Conservation (phyloP, 2,329 filamentous ascomycete species). For the Monilinia fructicola region DNA sequence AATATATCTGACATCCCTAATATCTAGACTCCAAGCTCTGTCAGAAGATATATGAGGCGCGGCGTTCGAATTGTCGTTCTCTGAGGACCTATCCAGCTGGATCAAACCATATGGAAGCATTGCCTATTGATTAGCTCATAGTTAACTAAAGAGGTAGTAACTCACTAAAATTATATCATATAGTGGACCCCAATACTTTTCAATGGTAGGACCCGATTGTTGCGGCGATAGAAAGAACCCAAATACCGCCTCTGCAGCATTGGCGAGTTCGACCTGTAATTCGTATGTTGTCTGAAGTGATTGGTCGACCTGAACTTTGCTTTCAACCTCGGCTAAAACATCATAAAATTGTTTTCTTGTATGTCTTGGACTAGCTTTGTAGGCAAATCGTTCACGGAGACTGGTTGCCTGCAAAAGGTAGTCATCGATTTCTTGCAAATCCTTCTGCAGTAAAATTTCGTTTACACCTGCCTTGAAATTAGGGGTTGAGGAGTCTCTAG, state of each 20-base stretch:
- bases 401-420: constrained; percentile 10
- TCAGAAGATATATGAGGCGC: neutral
- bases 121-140: constrained; percentile 7
- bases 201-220: constrained; percentile 43
- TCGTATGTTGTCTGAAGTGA: constrained; percentile 32
- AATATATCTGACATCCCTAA: neutral
- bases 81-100: neutral
- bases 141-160: neutral
- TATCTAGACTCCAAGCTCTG: neutral
- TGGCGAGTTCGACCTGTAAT: constrained; percentile 44
- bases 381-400: neutral
- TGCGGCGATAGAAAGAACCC: constrained; percentile 46
- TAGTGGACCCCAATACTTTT: constrained; percentile 49
- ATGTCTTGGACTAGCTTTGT: constrained; percentile 3
- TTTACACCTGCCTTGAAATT: neutral
- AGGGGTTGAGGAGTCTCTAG: neutral
- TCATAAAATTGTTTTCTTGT: constrained; percentile 8
- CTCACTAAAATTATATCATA: constrained; percentile 39
- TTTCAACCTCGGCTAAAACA: constrained; percentile 17
- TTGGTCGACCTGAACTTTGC: constrained; percentile 26
- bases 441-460: constrained; percentile 2
- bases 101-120: constrained; percentile 7
- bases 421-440: constrained; percentile 12
- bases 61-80: neutral
- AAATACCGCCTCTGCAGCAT: constrained; percentile 45